Conservation (phyloP, 345 rosid genomes). For the Arabidopsis thaliana region TAIR10.1 NC_003074.8:15199501-15200000, state of each 20-base stretch:
- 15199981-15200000: not conserved
- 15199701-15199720: slow-evolving; percentile 67
- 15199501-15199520: slow-evolving; percentile 85
- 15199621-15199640: slow-evolving; percentile 91
- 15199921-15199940: not conserved
- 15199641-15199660: slow-evolving; percentile 98
- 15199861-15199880: not conserved
- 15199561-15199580: slow-evolving; percentile 73
- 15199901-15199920: not conserved
- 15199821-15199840: slow-evolving; percentile 48
- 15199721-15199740: slow-evolving; percentile 53
- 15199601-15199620: slow-evolving; percentile 75
- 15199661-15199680: slow-evolving; percentile 95
- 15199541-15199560: slow-evolving; percentile 77
- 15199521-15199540: slow-evolving; percentile 91
- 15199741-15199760: slow-evolving; percentile 46
- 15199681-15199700: slow-evolving; percentile 90
- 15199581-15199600: slow-evolving; percentile 59
- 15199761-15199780: slow-evolving; percentile 49
- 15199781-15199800: slow-evolving; percentile 51
- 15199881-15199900: not conserved
- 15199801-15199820: slow-evolving; percentile 41
- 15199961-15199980: not conserved
- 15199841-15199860: not conserved
- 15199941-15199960: not conserved